Base-by-base conservation (phyloP, 176 grass and related monocot species). In the Typha latifolia region DNA sequence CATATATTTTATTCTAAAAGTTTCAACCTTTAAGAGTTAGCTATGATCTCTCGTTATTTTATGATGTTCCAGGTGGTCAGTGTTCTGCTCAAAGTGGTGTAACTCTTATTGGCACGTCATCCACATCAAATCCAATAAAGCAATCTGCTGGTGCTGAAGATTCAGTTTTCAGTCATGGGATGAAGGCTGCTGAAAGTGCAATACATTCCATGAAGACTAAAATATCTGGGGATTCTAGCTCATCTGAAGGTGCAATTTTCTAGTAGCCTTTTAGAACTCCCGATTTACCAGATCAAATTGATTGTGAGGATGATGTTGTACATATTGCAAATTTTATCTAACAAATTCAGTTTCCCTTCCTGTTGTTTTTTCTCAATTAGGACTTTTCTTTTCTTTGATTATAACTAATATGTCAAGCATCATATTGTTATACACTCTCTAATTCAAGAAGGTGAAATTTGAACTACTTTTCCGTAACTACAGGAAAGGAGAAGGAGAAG, bases 21-120 rank as follows among this genome's bases (percentile, higher is more conserved):
- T 49, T 74, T 23, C 62, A 26, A 57, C 23, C 1, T 74, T 16
- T 37, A 22, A 5, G 1, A 50, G 51, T 74, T 31, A 31, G 49
- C 68, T 67, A 48, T 13, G 73, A 7, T 68, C 47, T 23, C 59
- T 69, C 12, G 71, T 70, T 62, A 75, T 75, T 48, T 77, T 32
- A 62, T 80, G 21, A 69, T 37, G 49, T 57, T 69, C 64, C 78
- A 95, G 86, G 86, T 90, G 81, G 79, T 75, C 82, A 88, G 48
- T 87, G 73, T 73, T 71, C 79, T 69, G 82, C 47, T 66, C 62
- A 81, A 62, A 64, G 70, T 65, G 68, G 70, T 48, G 61, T 77
- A 77, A 81, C 48, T 75, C 62, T 82, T 79, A 19, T 48, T 62
- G 70, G 32, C 24, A 13, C 66, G 63, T 72, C 74, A 76, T 81